Conservation (phyloP, 305 asterid species). For the Plantago rigida region DNA sequence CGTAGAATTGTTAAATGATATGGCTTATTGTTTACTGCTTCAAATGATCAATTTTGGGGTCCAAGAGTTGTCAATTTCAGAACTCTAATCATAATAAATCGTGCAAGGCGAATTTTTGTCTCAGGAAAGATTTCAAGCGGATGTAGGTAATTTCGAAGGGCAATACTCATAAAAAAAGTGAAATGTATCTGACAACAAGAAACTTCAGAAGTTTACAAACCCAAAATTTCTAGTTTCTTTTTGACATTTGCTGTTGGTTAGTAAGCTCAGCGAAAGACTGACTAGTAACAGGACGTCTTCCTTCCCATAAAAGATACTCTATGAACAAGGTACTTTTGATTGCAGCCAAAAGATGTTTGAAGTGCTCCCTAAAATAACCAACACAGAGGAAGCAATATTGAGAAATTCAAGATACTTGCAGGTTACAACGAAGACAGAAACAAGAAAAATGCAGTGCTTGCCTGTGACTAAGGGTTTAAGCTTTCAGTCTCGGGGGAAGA, state of each 20-base stretch:
- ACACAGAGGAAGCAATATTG: not conserved
- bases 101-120: not conserved
- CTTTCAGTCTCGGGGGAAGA: constrained; percentile 40
- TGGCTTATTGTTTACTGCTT: not conserved
- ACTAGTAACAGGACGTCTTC: constrained; percentile 1
- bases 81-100: too few species aligned
- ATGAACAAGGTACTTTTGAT: constrained; percentile 20
- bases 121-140: not conserved
- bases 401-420: not conserved
- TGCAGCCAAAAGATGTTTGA: constrained; percentile 18
- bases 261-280: constrained; percentile 13
- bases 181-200: not conserved
- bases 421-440: not conserved
- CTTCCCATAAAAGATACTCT: constrained; percentile 8
- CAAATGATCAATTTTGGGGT: not conserved
- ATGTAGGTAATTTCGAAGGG: not conserved
- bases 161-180: not conserved
- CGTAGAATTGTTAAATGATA: not conserved
- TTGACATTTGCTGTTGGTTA: constrained; percentile 7
- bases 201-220: not conserved
- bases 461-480: constrained; percentile 24
- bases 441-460: not conserved
- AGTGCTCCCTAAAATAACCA: constrained; percentile 17
- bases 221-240: not conserved
- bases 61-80: not conserved